Conservation (phyloP, 192 early-diverging fungal genomes). For the Entomortierella lignicola region DNA sequence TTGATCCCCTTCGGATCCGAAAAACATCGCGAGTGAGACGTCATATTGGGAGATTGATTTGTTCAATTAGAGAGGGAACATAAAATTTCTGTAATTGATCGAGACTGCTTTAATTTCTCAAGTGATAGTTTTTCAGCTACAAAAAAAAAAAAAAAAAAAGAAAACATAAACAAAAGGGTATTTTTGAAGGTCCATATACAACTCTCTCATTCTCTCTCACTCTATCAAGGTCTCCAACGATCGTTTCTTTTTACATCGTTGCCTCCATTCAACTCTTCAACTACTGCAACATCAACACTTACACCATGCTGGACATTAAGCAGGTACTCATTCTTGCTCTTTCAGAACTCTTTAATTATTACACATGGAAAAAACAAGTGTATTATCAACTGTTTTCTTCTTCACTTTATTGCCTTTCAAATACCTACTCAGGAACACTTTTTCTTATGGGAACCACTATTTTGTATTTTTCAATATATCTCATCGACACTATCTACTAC, state of each 20-base stretch:
- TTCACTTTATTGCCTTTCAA: too few relatives aligned
- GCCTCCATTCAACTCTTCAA: neutral
- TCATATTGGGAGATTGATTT: neutral
- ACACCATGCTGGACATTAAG: slow-evolving; percentile 22
- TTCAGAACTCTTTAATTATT: neutral
- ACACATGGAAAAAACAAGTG: too few relatives aligned
- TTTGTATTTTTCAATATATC: neutral
- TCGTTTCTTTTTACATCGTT: slow-evolving; percentile 7
- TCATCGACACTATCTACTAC: neutral
- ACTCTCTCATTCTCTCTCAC: neutral
- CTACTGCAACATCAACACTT: neutral
- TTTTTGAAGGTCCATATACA: neutral
- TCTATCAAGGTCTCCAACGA: neutral
- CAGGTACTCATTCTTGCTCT: neutral
- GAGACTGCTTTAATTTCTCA: neutral
- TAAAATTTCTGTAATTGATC: neutral
- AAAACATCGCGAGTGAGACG: neutral
- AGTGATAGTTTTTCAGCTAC: too few relatives aligned
- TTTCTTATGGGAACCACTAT: neutral
- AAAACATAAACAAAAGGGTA: neutral
- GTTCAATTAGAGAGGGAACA: neutral
- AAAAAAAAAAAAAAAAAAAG: slow-evolving; percentile 9
- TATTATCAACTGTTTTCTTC: too few relatives aligned
- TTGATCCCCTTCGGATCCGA: slow-evolving; percentile 20
- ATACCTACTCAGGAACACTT: too few relatives aligned